Evolutionary conservation across 2,329 filamentous ascomycete genomes (phyloP).

Genomic region (Penicillium freii): DNA sequence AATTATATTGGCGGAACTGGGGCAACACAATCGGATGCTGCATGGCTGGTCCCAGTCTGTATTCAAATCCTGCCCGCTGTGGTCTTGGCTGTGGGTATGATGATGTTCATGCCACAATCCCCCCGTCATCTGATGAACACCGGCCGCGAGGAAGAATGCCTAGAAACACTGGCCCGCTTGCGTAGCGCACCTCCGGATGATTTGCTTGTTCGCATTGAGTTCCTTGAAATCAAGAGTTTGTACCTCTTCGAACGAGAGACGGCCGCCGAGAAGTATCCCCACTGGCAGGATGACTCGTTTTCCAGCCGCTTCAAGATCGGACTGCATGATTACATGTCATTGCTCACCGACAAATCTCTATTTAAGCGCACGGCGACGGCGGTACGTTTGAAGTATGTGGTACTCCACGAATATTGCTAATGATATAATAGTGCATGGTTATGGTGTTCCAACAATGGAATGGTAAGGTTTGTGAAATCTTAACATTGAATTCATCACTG

Average conservation of each 20-base stretch:
- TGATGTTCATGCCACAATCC: slow-evolving; percentile 72
- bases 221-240: slow-evolving; percentile 74
- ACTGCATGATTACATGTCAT: slow-evolving; percentile 38
- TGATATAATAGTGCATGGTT: slow-evolving; percentile 57
- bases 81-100: slow-evolving; percentile 65
- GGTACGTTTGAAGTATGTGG: slow-evolving; percentile 37
- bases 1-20: slow-evolving; percentile 67
- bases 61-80: slow-evolving; percentile 68
- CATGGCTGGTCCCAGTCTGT: slow-evolving; percentile 72
- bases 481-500: not conserved
- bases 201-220: slow-evolving; percentile 70
- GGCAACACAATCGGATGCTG: slow-evolving; percentile 59
- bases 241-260: slow-evolving; percentile 70
- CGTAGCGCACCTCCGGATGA: slow-evolving; percentile 63
- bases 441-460: slow-evolving; percentile 51
- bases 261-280: slow-evolving; percentile 64
- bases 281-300: slow-evolving; percentile 59
- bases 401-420: slow-evolving; percentile 53
- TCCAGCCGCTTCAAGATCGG: slow-evolving; percentile 67
- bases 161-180: slow-evolving; percentile 60
- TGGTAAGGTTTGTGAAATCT: slow-evolving; percentile 25
- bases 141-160: slow-evolving; percentile 65
- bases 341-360: slow-evolving; percentile 36
- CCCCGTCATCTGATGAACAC: slow-evolving; percentile 72
- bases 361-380: slow-evolving; percentile 38